These are phyloP conservation scores for Annulohypoxylon maeteangense DNA, from an alignment of 495 filamentous ascomycete species.

Conservation along the genomic window DNA sequence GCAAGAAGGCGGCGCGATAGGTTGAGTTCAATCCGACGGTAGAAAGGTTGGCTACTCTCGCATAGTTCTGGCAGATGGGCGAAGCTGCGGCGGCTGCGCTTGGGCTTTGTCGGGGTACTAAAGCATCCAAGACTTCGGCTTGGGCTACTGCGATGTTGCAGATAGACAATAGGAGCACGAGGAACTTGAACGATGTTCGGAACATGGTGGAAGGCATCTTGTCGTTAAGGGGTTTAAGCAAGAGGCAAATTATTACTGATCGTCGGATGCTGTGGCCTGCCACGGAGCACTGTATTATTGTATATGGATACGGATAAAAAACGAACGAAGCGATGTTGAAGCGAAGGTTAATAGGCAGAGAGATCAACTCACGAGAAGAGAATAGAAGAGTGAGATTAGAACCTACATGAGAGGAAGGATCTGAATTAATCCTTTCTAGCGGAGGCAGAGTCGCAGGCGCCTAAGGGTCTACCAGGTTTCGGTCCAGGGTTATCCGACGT, in stretches of 20 bases:
- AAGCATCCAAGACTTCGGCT: constrained; percentile 3
- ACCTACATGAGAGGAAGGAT: constrained; percentile 19
- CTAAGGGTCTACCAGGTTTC: constrained; percentile 5
- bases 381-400: constrained; percentile 6
- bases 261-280: constrained; percentile 34
- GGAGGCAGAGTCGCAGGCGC: constrained; percentile 3
- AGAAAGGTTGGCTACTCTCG: constrained; percentile 45
- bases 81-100: constrained; percentile 18
- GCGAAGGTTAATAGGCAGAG: constrained; percentile 9
- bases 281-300: constrained; percentile 24
- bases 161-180: constrained; percentile 37
- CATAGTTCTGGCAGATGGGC: constrained; percentile 43
- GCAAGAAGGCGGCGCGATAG: constrained; percentile 50
- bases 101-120: constrained; percentile 31
- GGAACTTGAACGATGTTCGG: constrained; percentile 28
- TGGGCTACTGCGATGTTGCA: constrained; percentile 32
- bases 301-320: constrained; percentile 15
- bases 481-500: constrained; percentile 28
- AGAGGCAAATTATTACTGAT: constrained; percentile 5
- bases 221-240: constrained; percentile 2
- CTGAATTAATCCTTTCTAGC: constrained; percentile 19
- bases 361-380: constrained; percentile 35
- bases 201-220: constrained; percentile 25
- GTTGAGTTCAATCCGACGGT: constrained; percentile 50
- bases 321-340: constrained; percentile 21